Base-by-base conservation (phyloP, 2,329 filamentous ascomycete genomes). In the Penicillium oxalicum region DNA sequence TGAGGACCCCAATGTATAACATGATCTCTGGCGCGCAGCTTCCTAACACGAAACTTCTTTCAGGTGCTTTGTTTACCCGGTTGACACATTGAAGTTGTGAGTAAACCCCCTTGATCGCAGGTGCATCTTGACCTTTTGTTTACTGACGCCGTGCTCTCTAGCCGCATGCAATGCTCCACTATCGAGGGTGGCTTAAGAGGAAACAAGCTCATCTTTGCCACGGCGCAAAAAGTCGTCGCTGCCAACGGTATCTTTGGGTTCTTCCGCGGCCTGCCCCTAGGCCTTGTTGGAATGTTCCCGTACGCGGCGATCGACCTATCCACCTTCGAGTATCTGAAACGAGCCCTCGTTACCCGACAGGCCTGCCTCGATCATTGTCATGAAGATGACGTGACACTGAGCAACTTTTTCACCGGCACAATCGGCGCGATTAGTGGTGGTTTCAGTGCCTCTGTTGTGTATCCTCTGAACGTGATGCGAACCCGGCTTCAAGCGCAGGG, bases 281-380 rank as follows among this genome's bases (percentile, higher is more conserved):
- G 93, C 12, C 78, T 98, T 4, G 74, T 96, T 44, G 93, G 93
- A 66, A 96, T 97, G 83, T 98, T 98, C 62, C 93, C 93, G 0
- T 98, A 97, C 68, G 91, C 90, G 37, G 93, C 93, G 43, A 94
- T 98, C 64, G 93, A 98, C 65, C 85, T 98, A 62, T 89, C 88
- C 56, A 95, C 89, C 0, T 98, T 97, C 63, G 93, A 98, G 71
- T 83, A 93, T 51, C 79, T 96, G 53, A 98, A 98, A 71, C 82
- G 80, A 41, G 77, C 77, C 6, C 82, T 94, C 55, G 80, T 86
- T 32, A 72, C 72, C 4, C 84, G 84, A 55, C 87, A 89, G 62
- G 87, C 89, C 9, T 82, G 80, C 49, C 72, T 77, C 32, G 71
- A 80, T 8, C 82, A 84, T 38, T 83, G 87, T 56, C 84, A 89